Evolutionary conservation across 192 early-diverging fungal species (phyloP), one percentile per base, ranked within the genome.

Genomic region (Backusella parvicylindrica): DNA sequence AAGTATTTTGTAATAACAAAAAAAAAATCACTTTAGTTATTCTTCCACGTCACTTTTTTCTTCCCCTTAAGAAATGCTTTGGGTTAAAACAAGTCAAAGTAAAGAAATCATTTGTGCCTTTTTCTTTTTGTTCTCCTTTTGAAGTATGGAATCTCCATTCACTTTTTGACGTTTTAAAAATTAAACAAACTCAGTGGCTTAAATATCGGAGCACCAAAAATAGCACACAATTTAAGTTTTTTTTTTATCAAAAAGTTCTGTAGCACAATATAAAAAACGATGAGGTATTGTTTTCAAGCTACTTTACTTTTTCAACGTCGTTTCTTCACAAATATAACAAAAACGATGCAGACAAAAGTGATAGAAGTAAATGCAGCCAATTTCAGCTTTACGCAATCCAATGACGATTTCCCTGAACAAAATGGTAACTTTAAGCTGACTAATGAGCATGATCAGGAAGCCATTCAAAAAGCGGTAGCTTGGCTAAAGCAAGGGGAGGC

Each of bases 401-500:
- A n/a, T 13, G 43, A 38, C 9, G 70, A 56, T 1, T 76, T 76
- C 35, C 31, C 67, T 12, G 37, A 40, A n/a, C 75, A 73, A 28
- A 66, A 81, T 72, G 74, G 75, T 6, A 31, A 64, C 36, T 47
- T 50, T 12, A 28, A 36, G 31, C 56, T 82, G 53, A 73, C 47
- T 7, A 53, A 78, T 9, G 26, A 33, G 13, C 26, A 37, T 2
- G 81, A 75, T 50, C 56, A 79, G 70, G 30, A n/a, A 0, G 74
- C 77, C 2, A 56, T 91, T 37, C 32, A 69, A 5, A 77, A 82
- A 15, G 92, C 94, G 3, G 84, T 85, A 1, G 28, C 81, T 64
- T 78, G 92, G 53, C 82, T 97, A 35, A 74, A 78, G 6, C 33
- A 69, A 65, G 89, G 89, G 67, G 80, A 90, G 33, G 87, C 89